Conservation (phyloP, 148 eudicot species). For the Camellia japonica region DNA sequence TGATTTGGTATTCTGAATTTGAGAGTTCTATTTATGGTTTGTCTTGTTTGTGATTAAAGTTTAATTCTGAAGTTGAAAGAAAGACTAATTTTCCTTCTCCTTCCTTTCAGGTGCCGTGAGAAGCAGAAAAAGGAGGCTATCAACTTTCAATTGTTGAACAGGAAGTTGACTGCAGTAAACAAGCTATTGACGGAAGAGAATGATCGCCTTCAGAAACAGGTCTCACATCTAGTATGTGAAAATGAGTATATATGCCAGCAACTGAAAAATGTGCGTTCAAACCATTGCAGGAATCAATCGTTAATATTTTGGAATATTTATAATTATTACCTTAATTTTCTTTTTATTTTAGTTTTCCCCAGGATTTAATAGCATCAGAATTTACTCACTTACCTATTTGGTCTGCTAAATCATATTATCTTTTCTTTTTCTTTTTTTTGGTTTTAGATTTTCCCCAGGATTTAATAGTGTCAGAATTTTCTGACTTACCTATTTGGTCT, state of each 20-base stretch:
- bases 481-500: neutral
- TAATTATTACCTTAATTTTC: neutral
- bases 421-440: too few species aligned
- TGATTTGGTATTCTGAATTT: neutral
- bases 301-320: neutral
- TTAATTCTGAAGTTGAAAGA: neutral
- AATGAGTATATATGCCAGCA: conserved; percentile 48
- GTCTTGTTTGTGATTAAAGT: neutral
- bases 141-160: conserved; percentile 38
- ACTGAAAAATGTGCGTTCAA: conserved; percentile 33
- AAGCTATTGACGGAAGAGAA: conserved; percentile 57
- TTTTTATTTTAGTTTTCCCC: neutral
- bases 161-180: conserved; percentile 42
- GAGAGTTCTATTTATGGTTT: neutral
- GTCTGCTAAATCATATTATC: neutral
- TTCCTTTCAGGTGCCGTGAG: conserved; percentile 41
- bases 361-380: conserved; percentile 2
- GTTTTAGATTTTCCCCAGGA: neutral
- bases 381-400: neutral
- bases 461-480: conserved; percentile 6
- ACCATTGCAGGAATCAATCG: neutral
- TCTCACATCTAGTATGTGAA: conserved; percentile 45
- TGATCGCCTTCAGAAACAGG: conserved; percentile 53
- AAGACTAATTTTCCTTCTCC: neutral
- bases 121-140: conserved; percentile 48